Evolutionary conservation across 1,139 yeast genomes (phyloP).

Genomic region (Candida freyschussii): DNA sequence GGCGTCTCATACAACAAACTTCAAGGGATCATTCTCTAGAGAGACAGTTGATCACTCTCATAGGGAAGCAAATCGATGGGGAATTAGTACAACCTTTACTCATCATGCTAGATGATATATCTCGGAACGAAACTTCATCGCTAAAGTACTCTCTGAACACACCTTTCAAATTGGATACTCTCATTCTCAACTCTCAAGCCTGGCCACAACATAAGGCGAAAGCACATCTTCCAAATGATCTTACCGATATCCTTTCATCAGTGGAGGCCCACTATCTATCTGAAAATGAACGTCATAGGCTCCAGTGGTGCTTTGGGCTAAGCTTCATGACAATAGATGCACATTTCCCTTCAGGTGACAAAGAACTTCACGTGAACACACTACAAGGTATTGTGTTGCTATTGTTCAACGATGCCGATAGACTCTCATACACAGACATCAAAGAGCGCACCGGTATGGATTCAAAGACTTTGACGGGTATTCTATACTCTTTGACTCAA

Average conservation of each 20-base stretch:
- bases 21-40: conserved; percentile 28
- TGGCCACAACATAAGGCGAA: conserved; percentile 18
- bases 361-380: conserved; percentile 26
- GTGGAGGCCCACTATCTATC: conserved; percentile 27
- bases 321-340: conserved; percentile 19
- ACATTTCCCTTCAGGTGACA: conserved; percentile 11
- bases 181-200: conserved; percentile 14
- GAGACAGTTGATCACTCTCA: conserved; percentile 23
- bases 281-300: conserved; percentile 10
- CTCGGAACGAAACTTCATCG: conserved; percentile 14
- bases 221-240: conserved; percentile 10
- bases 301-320: conserved; percentile 19
- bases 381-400: conserved; percentile 28
- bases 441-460: conserved; percentile 14
- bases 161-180: conserved; percentile 17
- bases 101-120: conserved; percentile 34
- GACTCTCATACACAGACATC: conserved; percentile 13
- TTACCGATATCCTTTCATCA: conserved; percentile 8
- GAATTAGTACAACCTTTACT: conserved; percentile 28
- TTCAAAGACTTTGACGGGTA: conserved; percentile 13
- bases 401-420: conserved; percentile 16
- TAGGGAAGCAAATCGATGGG: conserved; percentile 31
- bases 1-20: conserved; percentile 30
- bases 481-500: conserved; percentile 18
- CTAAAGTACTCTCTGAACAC: conserved; percentile 3